phyloP scores from a whole-genome alignment of 805 yeast genomes.

The Priceomyces carsonii region DNA sequence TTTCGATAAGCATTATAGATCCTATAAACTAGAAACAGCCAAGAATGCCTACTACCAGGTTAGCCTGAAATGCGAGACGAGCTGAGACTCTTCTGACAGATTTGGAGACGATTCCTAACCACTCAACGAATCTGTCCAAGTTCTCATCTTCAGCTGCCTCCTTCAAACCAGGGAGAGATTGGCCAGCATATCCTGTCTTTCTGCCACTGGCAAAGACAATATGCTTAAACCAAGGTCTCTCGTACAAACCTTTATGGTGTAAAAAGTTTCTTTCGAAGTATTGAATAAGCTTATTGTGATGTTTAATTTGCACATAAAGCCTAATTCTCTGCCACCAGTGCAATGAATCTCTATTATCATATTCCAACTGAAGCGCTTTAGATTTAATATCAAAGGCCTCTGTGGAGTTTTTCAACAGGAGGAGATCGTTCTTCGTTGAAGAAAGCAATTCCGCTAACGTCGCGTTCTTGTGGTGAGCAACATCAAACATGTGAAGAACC shows the following conservation, averaged over 20 bases:
- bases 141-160: conserved; percentile 55
- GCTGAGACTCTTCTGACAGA: conserved; percentile 31
- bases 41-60: no score
- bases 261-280: conserved; percentile 58
- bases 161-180: conserved; percentile 57
- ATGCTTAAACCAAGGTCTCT: conserved; percentile 64
- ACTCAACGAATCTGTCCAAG: conserved; percentile 41
- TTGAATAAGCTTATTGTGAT: conserved; percentile 37
- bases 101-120: conserved; percentile 46
- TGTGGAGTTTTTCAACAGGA: conserved; percentile 20
- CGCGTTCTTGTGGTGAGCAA: conserved; percentile 15
- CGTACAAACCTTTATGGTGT: conserved; percentile 44
- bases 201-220: conserved; percentile 61
- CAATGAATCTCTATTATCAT: conserved; percentile 31
- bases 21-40: no score
- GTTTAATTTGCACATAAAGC: conserved; percentile 29
- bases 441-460: conserved; percentile 25
- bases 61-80: no score
- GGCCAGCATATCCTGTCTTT: conserved; percentile 50
- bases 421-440: conserved; percentile 20
- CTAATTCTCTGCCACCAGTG: conserved; percentile 36
- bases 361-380: conserved; percentile 26
- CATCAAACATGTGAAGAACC: conserved; percentile 6
- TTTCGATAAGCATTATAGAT: no score
- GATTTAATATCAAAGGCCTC: conserved; percentile 28